Evolutionary conservation across 257 asterid genomes (phyloP).

Genomic region (Nemophila menziesii): DNA sequence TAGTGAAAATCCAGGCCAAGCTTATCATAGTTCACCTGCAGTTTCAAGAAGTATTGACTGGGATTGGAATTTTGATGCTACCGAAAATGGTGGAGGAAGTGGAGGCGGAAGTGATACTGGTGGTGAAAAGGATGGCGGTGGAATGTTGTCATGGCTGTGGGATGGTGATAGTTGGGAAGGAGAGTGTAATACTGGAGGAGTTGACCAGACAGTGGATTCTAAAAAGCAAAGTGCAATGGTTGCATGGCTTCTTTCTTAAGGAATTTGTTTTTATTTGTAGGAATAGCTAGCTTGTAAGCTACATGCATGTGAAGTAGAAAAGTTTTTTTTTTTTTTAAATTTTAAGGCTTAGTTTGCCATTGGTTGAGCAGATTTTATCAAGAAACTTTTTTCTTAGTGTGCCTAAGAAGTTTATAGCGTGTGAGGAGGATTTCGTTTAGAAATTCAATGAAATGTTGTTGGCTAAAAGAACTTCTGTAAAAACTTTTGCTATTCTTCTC

Average conservation of each 20-base stretch:
- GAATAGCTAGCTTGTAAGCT: too few relatives aligned
- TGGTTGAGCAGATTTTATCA: too few relatives aligned
- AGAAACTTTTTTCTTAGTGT: too few relatives aligned
- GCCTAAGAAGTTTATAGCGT: too few relatives aligned
- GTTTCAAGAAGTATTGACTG: not conserved
- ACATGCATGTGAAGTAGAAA: too few relatives aligned
- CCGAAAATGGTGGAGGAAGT: slow-evolving; percentile 16
- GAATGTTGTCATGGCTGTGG: slow-evolving; percentile 31
- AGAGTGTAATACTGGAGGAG: not conserved
- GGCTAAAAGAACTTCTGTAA: too few relatives aligned
- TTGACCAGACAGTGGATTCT: slow-evolving; percentile 7
- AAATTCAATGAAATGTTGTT: too few relatives aligned
- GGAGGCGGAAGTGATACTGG: slow-evolving; percentile 4
- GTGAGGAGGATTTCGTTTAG: too few relatives aligned
- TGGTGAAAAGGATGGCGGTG: slow-evolving; percentile 10
- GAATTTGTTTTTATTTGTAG: too few relatives aligned
- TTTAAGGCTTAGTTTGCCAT: too few relatives aligned
- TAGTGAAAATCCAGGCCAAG: not conserved
- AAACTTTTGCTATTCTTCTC: too few relatives aligned
- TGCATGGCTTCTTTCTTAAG: slow-evolving; percentile 54
- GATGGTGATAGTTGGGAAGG: slow-evolving; percentile 10
- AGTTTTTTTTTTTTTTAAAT: too few relatives aligned
- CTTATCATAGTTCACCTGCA: not conserved
- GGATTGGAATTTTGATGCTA: not conserved
- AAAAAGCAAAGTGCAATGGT: slow-evolving; percentile 28